Evolutionary conservation across 2,329 filamentous ascomycete species (phyloP).

Genomic region (Penicillium sp.): DNA sequence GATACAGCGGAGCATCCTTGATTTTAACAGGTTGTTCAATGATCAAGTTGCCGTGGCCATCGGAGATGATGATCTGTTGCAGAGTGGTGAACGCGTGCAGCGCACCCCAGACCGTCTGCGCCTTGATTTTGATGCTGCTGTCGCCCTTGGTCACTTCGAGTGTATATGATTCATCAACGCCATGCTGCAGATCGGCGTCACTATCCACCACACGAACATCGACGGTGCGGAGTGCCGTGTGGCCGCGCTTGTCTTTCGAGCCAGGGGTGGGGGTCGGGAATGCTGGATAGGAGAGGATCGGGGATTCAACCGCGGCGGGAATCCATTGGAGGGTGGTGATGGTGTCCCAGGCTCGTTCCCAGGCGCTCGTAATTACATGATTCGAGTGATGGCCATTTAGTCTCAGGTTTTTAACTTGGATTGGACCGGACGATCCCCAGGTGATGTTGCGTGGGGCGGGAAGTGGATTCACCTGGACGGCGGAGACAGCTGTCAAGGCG

Average conservation of each 20-base stretch:
- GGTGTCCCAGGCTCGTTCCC: slow-evolving; percentile 49
- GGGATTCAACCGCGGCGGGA: slow-evolving; percentile 52
- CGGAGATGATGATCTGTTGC: slow-evolving; percentile 53
- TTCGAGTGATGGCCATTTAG: slow-evolving; percentile 32
- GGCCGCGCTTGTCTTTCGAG: slow-evolving; percentile 31
- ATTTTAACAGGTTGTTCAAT: slow-evolving; percentile 54
- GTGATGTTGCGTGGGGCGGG: slow-evolving; percentile 52
- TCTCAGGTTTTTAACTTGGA: slow-evolving; percentile 39
- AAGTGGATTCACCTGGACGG: slow-evolving; percentile 53
- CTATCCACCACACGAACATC: slow-evolving; percentile 47
- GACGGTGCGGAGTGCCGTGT: slow-evolving; percentile 41
- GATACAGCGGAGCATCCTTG: slow-evolving; percentile 50
- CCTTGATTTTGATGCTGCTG: slow-evolving; percentile 44
- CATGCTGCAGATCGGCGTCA: slow-evolving; percentile 51
- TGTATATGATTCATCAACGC: slow-evolving; percentile 56
- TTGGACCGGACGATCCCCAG: slow-evolving; percentile 53
- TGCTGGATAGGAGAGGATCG: slow-evolving; percentile 49
- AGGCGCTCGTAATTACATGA: slow-evolving; percentile 45
- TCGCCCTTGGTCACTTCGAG: slow-evolving; percentile 44
- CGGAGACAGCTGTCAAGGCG: slow-evolving; percentile 39
- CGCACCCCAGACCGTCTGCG: slow-evolving; percentile 53
- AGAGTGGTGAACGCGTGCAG: slow-evolving; percentile 57
- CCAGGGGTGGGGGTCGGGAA: slow-evolving; percentile 47
- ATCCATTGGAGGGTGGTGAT: slow-evolving; percentile 53
- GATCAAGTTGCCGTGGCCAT: slow-evolving; percentile 44